Evolutionary conservation across 371 early-diverging fungal genomes (phyloP).

Genomic region (Capniomyces stellatus): DNA sequence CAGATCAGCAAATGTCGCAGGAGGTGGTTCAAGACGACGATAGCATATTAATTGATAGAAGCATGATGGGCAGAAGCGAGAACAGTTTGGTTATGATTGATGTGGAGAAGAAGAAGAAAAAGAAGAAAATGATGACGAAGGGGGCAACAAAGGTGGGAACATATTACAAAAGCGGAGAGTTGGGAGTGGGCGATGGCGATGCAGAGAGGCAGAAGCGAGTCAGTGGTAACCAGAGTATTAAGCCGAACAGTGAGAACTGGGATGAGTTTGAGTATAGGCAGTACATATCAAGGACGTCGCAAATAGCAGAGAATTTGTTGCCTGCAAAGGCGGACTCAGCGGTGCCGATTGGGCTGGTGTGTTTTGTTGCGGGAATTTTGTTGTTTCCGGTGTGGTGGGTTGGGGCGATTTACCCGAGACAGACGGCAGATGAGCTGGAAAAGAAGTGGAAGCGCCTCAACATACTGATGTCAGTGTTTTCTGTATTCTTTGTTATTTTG

Average conservation of each 20-base stretch:
- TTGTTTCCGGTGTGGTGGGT: slow-evolving; percentile 24
- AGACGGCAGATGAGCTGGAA: slow-evolving; percentile 7
- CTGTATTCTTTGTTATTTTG: not conserved
- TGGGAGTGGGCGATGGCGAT: not conserved
- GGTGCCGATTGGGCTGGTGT: not conserved
- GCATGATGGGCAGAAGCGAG: not conserved
- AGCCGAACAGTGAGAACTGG: not conserved
- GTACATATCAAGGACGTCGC: no score
- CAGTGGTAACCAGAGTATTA: not conserved
- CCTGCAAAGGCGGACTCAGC: not conserved
- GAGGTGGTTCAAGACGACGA: not conserved
- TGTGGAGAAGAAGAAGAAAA: not conserved
- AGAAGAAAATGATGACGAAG: not conserved
- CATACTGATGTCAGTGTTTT: slow-evolving; percentile 21
- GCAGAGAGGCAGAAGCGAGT: not conserved
- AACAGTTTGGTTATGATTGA: not conserved
- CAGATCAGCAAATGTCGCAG: not conserved
- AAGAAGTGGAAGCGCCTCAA: slow-evolving; percentile 21
- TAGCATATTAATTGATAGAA: not conserved
- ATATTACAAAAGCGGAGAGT: not conserved
- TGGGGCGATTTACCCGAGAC: slow-evolving; percentile 18
- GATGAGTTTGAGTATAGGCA: not conserved
- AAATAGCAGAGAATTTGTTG: not conserved
- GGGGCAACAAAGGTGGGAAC: not conserved
- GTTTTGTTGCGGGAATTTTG: slow-evolving; percentile 15